Evolutionary conservation across 257 asterid genomes (phyloP), one percentile per base, ranked within the genome.

Genomic region (Galeopsis tetrahit): DNA sequence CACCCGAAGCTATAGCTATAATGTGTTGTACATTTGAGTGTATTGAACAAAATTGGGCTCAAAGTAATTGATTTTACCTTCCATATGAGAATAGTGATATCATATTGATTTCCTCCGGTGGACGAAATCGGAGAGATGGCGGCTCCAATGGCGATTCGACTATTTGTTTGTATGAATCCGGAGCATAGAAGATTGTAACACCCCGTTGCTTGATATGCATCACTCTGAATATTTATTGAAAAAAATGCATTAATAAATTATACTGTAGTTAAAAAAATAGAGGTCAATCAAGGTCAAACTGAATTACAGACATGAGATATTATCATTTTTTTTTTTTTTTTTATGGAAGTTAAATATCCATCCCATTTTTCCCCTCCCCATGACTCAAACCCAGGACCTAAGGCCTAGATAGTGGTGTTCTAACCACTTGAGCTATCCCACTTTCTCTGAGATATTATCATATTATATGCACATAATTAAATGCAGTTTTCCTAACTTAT

Each of bases 181-280:
- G 98, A 76, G 70, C 97, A 93, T 17, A 91, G 52, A 32, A 91
- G 90, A 60, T 93, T 93, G 82, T 93, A 93, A 73, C 98, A 93
- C 36, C 98, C 98, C 0, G 98, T 93, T 39, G 97, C 91, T 82
- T 83, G 92, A 66, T 93, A 93, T 38, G 96, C 82, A 80, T 93
- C 97, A 36, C 96, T 93, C 98, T 93, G 75, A 8, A 74, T 44
- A 42, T 68, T 17, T 9, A 21, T 9, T 5, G 4, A 15, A 2
- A 10, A 53, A 51, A 42, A 31, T 10, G 3, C 14, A 32, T 15
- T 31, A 59, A 4, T n/a, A n/a, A 13, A 46, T 46, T 2, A 1
- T 2, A 1, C 15, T 6, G 3, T 1, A 52, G 0, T 15, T 52
- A 2, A 51, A 15, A n/a, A n/a, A 52, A 53, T 14, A 15, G 33